Evolutionary conservation across 495 filamentous ascomycete genomes (phyloP).

Genomic region (Aspergillus steynii): DNA sequence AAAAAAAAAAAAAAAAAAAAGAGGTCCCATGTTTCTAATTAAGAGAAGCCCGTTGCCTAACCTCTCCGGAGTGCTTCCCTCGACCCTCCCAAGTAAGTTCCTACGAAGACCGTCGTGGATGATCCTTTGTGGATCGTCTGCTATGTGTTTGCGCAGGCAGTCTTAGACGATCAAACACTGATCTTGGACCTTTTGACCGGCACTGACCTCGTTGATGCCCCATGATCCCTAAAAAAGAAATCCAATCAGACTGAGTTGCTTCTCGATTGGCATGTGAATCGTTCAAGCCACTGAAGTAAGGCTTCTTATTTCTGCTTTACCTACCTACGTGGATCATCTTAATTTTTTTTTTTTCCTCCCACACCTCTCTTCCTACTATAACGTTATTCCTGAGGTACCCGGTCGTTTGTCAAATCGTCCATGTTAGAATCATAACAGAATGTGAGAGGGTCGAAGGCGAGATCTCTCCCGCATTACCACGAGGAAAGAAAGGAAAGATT

Average conservation of each 20-base stretch:
- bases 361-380: neutral
- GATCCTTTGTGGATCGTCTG: neutral
- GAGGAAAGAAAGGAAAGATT: neutral
- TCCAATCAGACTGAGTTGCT: neutral
- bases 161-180: neutral
- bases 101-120: neutral
- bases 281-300: neutral
- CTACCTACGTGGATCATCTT: neutral
- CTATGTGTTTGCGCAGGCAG: neutral
- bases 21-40: neutral
- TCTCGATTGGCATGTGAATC: neutral
- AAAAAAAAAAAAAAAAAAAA: neutral
- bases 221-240: neutral
- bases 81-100: neutral
- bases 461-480: no score
- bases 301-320: neutral
- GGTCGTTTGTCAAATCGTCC: neutral
- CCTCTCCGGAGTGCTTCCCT: neutral
- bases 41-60: neutral
- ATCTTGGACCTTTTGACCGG: neutral
- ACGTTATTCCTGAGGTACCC: neutral
- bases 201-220: neutral
- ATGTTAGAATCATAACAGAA: neutral
- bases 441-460: neutral
- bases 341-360: neutral